A percentile compares a stretch with the other conserved stretches of the same genome.
phyloP scores from a whole-genome alignment of 164 flowering plant genomes.

The Umbellularia californica region DNA sequence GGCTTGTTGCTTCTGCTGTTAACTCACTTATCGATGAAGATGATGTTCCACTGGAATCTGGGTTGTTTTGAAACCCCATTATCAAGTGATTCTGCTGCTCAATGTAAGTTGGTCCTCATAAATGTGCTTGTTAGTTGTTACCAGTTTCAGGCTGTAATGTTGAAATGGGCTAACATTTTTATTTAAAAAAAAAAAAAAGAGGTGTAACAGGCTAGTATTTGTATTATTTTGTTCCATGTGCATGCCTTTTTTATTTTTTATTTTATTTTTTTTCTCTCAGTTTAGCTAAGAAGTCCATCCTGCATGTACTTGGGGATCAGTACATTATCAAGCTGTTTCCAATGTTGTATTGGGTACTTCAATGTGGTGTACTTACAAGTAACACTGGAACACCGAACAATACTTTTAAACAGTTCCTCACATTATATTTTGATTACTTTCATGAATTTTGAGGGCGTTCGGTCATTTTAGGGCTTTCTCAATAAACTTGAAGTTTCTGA shows the following conservation, averaged over 20 bases:
- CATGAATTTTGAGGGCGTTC: no score
- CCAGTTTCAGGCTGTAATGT: not conserved
- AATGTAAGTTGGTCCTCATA: not conserved
- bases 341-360: no score
- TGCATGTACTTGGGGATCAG: no score
- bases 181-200: no score
- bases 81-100: not conserved
- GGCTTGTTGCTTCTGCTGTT: slow-evolving; percentile 18
- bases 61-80: slow-evolving; percentile 11
- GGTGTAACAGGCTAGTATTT: not conserved
- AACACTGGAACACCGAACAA: no score
- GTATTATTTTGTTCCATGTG: not conserved
- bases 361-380: no score
- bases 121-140: not conserved
- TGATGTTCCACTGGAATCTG: slow-evolving; percentile 8
- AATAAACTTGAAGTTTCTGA: no score
- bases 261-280: not conserved
- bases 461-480: no score
- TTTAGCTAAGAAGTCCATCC: not conserved
- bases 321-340: no score
- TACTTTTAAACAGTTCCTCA: no score
- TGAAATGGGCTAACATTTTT: not conserved
- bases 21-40: slow-evolving; percentile 11
- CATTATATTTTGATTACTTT: no score
- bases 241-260: not conserved